Evolutionary conservation across 192 early-diverging fungal genomes (phyloP), one percentile per base, ranked within the genome.

Genomic region (Lunasporangiospora selenospora): DNA sequence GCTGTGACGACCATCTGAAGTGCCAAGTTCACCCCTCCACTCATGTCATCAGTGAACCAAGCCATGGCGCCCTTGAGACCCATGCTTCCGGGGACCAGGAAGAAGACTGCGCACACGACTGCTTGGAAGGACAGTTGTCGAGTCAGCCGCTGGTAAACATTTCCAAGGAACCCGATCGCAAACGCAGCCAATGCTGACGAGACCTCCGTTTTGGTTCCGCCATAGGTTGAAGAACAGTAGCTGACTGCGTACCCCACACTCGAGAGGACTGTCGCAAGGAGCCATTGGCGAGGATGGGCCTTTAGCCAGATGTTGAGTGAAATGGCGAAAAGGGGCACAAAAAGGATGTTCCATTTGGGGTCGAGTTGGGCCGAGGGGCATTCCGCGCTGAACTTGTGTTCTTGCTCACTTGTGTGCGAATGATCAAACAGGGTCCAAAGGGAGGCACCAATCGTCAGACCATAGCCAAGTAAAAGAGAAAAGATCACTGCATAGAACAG

Each of bases 401-500:
- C 46, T 16, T 23, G 38, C 1, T n/a, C 37, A 5, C 21, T 37
- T 3, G 38, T 27, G 3, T 64, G 65, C 16, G 69, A 46, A 42
- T 78, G 77, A 29, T 83, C 81, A 39, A 87, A 75, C 4, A 79
- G 47, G 2, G 60, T 75, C 58, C 80, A 85, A 26, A 88, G 48
- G 26, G 76, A 81, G 29, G 87, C 77, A 16, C 89, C 89, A 19
- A 90, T 84, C 3, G 85, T 81, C 18, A 92, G 78, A 43, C 92
- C 92, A 53, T 87, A 93, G 27, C 92, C 92, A 29, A 92, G 78
- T 36, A 92, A 67, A 38, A 93, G 84, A 21, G 90, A 91, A 19
- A 85, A 89, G 15, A 94, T 83, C 16, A 98, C 69, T 13, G 92
- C 85, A 58, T 89, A 89, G 29, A 96, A 88, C 52, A 96, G 79